Conservation (phyloP, 2,329 filamentous ascomycete genomes). For the Diaporthe sp. region DNA sequence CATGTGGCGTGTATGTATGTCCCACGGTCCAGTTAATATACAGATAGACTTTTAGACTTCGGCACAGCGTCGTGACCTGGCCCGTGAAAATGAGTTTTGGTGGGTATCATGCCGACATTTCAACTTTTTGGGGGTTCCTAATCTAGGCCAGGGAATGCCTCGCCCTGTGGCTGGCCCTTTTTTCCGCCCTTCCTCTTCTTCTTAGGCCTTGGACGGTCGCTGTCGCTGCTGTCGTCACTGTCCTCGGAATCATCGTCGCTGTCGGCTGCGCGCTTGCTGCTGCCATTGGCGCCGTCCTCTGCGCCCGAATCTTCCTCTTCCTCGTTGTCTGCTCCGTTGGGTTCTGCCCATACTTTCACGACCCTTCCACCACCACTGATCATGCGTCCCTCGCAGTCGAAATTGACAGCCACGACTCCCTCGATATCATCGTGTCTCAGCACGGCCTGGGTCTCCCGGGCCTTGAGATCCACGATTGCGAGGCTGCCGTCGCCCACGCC, state of each 20-base stretch:
- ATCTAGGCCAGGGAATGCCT: slow-evolving; percentile 41
- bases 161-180: slow-evolving; percentile 41
- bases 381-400: slow-evolving; percentile 88
- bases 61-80: background rate
- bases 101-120: slow-evolving; percentile 40
- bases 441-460: slow-evolving; percentile 78
- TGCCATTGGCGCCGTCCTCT: slow-evolving; percentile 57
- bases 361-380: slow-evolving; percentile 89
- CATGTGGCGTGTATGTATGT: slow-evolving; percentile 36
- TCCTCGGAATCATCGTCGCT: slow-evolving; percentile 61
- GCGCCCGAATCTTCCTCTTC: slow-evolving; percentile 62
- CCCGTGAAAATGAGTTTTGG: slow-evolving; percentile 22
- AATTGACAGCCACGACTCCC: slow-evolving; percentile 83
- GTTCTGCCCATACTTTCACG: slow-evolving; percentile 91
- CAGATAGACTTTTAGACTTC: slow-evolving; percentile 14
- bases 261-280: slow-evolving; percentile 59
- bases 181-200: slow-evolving; percentile 63
- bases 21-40: slow-evolving; percentile 31
- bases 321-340: slow-evolving; percentile 62
- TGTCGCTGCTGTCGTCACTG: slow-evolving; percentile 59
- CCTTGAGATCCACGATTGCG: slow-evolving; percentile 81
- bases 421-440: slow-evolving; percentile 88
- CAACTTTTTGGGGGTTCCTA: slow-evolving; percentile 4
- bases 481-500: slow-evolving; percentile 87
- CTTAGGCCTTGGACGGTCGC: slow-evolving; percentile 53